Base-by-base conservation (phyloP, 1,284 basidiomycete genomes). In the Malassezia caprae region DNA sequence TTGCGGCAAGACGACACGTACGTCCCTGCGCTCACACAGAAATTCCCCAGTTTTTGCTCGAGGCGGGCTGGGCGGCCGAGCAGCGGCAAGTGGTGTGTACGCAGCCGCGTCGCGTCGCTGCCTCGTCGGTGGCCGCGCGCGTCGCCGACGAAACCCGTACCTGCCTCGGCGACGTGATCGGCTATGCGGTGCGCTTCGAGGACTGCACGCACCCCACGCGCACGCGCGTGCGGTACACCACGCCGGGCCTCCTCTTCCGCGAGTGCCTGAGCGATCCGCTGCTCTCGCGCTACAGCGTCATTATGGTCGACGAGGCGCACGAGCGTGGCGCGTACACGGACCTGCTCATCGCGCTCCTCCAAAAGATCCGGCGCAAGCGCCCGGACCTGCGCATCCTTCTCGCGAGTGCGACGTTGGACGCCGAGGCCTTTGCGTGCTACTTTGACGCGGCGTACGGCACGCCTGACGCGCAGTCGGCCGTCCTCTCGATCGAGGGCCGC, bases 331-430 rank as follows among this genome's bases (percentile, higher is more conserved):
- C 61, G 27, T 75, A 76, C 53, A 76, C 74, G 8, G 77, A 78
- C 53, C 53, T 78, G 23, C 56, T 78, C 13, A 56, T 78, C 12
- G 76, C 72, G 3, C 60, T 77, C 8, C 62, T 78, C 10, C 76
- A 76, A 43, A 78, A 78, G 90, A 91, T 98, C 53, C 84, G 87
- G 40, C 81, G 84, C 51, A 91, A 93, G 72, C 81, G 93, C 40
- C 87, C 88, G 2, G 84, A 86, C 7, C 81, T 98, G 41, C 82
- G 94, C 21, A 78, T 98, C 23, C 84, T 98, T 40, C 84, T 98
- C 30, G 91, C 90, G 3, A 94, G 90, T 4, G 94, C 94, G 1
- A 98, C 93, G 0, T 82, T 96, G 19, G 91, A 96, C 73, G 93
- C 90, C 32, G 81, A 83, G 43, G 82, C 84, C 11, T 90, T 98